Base-by-base conservation (phyloP, 805 yeast species). In the Zygotorulaspora florentina region DNA sequence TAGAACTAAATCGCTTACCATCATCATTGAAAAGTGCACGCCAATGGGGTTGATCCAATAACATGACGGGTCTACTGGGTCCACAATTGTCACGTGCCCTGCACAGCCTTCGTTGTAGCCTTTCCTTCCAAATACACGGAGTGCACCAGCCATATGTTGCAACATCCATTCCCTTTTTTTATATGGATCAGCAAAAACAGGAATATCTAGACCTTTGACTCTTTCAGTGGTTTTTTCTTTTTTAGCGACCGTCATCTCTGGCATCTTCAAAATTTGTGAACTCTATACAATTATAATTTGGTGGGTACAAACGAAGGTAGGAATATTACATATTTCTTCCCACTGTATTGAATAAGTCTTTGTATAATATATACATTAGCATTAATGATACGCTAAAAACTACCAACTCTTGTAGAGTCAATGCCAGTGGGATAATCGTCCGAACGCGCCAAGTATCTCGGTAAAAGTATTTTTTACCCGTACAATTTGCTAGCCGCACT, bases 31-130 rank as follows among this genome's bases (percentile, higher is more conserved):
- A 58, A 83, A 87, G 63, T 86, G 95, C 52, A 73, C 75, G 13
- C 83, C 89, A 50, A 86, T 68, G 5, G 95, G 95, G 66, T 86
- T 86, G 63, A 86, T 85, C 95, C 95, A 86, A 64, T 86, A 86
- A 8, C 89, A 83, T 39, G 71, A 61, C 13, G 85, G 84, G 51
- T 81, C 79, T 35, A 83, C 80, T 3, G 95, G 95, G 58, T 86
- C 95, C 54, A 90, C 75, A 10, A 86, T 73, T 9, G 91, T 82
- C 44, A 86, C 85, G 59, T 86, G 95, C 23, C 95, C 95, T 0
- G 95, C 87, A 23, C 78, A 63, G 13, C 95, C 95, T 62, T 84
- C 87, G 13, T 80, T 72, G 65, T 68, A 86, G 13, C 85, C 86
- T 53, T 77, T 79, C 57, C 91, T 73, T 12, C 85, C 87, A 62